Percentiles rank a stretch among this genome's conserved stretches.
These are phyloP conservation scores for Clathrus columnatus DNA, from an alignment of 768 basidiomycete species.

Conservation along the genomic window DNA sequence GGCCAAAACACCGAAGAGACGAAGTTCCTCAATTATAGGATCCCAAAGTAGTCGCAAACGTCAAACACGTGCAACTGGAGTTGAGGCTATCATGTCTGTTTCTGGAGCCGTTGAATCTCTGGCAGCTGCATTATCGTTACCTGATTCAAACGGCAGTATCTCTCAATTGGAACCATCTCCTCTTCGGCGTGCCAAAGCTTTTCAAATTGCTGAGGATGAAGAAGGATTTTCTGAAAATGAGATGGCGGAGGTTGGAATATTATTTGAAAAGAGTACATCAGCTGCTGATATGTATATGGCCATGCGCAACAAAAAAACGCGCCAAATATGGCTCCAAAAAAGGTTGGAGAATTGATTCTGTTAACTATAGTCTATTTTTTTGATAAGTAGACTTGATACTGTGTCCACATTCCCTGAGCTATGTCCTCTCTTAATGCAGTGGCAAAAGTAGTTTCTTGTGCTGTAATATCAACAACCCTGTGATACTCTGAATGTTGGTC, in stretches of 20 bases:
- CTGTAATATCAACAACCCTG: not conserved
- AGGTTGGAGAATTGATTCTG: not conserved
- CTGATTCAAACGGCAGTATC: not conserved
- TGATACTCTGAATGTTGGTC: too few relatives aligned
- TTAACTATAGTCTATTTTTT: not conserved
- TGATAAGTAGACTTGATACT: not conserved
- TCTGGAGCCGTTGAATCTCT: not conserved
- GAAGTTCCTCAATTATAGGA: not conserved
- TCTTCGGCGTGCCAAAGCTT: not conserved
- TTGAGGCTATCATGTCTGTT: not conserved
- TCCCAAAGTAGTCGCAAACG: not conserved
- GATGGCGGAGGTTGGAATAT: not conserved
- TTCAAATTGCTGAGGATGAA: not conserved
- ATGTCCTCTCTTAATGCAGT: slow-evolving; percentile 11
- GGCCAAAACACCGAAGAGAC: not conserved
- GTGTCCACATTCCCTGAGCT: not conserved
- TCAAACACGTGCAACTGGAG: not conserved
- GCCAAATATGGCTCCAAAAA: not conserved
- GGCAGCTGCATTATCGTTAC: not conserved
- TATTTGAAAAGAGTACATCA: not conserved
- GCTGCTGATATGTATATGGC: not conserved
- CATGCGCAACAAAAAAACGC: not conserved
- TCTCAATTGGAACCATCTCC: not conserved
- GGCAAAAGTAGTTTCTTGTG: slow-evolving; percentile 12
- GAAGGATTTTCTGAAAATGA: not conserved